A percentile compares a stretch with the other conserved stretches of the same genome.
Conservation (phyloP, 176 grass and related monocot species). For the Aegilops tauschii region DNA sequence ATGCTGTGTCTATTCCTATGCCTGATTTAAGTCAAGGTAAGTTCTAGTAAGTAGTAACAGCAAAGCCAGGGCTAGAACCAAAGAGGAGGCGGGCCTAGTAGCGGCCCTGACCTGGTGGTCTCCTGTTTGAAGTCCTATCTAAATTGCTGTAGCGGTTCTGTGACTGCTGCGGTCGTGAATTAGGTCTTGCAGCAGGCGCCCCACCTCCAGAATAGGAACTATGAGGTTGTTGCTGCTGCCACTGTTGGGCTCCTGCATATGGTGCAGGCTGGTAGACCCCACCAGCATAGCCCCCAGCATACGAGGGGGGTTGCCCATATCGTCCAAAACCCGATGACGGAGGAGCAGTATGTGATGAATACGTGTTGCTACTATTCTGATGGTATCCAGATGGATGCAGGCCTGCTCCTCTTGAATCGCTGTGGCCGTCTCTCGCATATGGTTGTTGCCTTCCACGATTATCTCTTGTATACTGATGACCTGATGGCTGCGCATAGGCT, state of each 20-base stretch:
- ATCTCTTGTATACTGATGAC: conserved; percentile 53
- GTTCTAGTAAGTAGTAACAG: conserved; percentile 22
- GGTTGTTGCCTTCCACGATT: conserved; percentile 26
- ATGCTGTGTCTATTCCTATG: conserved; percentile 7
- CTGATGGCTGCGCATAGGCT: conserved; percentile 35
- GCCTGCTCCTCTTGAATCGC: conserved; percentile 30
- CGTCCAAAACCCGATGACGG: conserved; percentile 36
- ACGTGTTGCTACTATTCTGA: conserved; percentile 24
- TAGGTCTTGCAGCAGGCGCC: conserved; percentile 36
- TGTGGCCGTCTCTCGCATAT: conserved; percentile 38
- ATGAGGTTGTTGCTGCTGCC: conserved; percentile 43
- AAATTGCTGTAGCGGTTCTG: conserved; percentile 57
- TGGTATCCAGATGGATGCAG: conserved; percentile 44
- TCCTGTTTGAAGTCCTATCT: conserved; percentile 60
- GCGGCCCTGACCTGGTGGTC: conserved; percentile 55
- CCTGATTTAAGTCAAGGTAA: neutral
- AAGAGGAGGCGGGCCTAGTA: conserved; percentile 26
- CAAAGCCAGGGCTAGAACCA: conserved; percentile 8
- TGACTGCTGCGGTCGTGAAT: conserved; percentile 38
- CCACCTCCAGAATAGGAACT: conserved; percentile 37
- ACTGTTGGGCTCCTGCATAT: conserved; percentile 50
- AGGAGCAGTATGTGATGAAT: conserved; percentile 37
- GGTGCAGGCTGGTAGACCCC: conserved; percentile 43
- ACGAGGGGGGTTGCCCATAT: conserved; percentile 39
- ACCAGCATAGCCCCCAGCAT: conserved; percentile 32